Conservation (phyloP, 148 eudicot species). For the Fagopyrum tataricum region DNA sequence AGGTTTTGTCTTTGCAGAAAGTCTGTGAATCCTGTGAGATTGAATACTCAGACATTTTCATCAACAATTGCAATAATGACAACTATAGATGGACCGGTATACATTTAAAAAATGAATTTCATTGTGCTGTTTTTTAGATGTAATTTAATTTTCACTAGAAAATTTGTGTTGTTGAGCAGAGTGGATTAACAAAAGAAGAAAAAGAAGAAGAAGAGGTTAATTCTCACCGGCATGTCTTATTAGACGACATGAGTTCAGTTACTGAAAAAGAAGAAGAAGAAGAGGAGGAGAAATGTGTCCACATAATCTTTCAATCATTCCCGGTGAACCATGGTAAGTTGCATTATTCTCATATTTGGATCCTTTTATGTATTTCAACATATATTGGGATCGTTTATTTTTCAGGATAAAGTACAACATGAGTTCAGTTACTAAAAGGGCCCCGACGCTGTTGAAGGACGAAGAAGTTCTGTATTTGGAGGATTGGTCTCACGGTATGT, state of each 20-base stretch:
- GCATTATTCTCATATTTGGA: not conserved
- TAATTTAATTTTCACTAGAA: not conserved
- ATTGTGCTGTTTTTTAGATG: not conserved
- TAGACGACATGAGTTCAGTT: too few species aligned
- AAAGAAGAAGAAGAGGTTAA: conserved; percentile 82
- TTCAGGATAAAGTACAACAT: conserved; percentile 95
- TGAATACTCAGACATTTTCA: conserved; percentile 25
- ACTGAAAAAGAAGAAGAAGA: too few species aligned
- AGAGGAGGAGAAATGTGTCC: conserved; percentile 82
- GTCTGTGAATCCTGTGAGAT: conserved; percentile 69
- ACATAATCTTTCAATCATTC: conserved; percentile 85
- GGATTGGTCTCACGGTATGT: conserved; percentile 69
- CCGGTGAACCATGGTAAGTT: conserved; percentile 88
- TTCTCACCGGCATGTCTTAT: conserved; percentile 50
- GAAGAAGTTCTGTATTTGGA: conserved; percentile 95
- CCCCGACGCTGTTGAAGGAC: conserved; percentile 76
- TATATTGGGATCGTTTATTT: conserved; percentile 7
- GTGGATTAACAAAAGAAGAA: conserved; percentile 77
- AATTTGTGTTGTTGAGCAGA: conserved; percentile 29
- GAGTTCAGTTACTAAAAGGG: conserved; percentile 90
- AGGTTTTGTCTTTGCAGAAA: conserved; percentile 34
- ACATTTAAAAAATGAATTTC: not conserved
- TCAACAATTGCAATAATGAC: conserved; percentile 96
- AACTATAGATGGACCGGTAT: conserved; percentile 90
- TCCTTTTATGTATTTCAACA: not conserved